Evolutionary conservation across 352 stramenopile genomes (phyloP), one percentile per base, ranked within the genome.

Genomic region (Globisporangium perplexum): DNA sequence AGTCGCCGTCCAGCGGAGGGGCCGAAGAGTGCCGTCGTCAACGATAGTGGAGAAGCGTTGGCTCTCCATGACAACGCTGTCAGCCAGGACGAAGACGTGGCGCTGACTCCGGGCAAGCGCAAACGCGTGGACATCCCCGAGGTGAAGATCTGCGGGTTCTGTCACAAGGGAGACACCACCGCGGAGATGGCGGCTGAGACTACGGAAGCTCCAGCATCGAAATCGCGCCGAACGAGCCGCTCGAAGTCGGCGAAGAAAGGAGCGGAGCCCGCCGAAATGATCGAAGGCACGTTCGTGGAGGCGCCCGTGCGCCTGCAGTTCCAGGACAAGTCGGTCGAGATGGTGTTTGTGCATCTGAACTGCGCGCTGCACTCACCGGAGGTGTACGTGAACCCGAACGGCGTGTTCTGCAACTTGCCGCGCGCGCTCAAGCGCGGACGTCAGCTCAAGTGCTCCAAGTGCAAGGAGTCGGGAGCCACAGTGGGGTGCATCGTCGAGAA

Each of bases 311-410:
- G 81, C 4, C 60, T 93, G n/a, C 72, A 88, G 56, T 76, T 75
- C 47, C 48, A 61, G 22, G 79, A 93, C 55, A 88, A 86, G 42
- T 68, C 74, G 36, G 65, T 61, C 26, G 74, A 93, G 59, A 73
- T 69, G 15, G 83, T 86, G 50, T 75, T 83, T 58, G 69, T 93
- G 24, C 83, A 95, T 62, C 72, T 93, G 54, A 92, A 95, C 53
- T 93, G 79, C 39, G 80, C 82, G 43, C 55, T 91, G 5, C 83
- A 95, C 46, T 91, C 84, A 0, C 77, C 80, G 23, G 79, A 91
- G 52, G 82, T 92, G 31, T 93, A 87, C 47, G 80, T 93, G 17
- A 88, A 93, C 53, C 64, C 72, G 15, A 74, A 93, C 49, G 78
- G 79, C 35, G 74, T 84, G n/a, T 91, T 91, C 47, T 88, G 82